Evolutionary conservation across 352 stramenopile species (phyloP).

Genomic region (Phytopythium oedochilum): DNA sequence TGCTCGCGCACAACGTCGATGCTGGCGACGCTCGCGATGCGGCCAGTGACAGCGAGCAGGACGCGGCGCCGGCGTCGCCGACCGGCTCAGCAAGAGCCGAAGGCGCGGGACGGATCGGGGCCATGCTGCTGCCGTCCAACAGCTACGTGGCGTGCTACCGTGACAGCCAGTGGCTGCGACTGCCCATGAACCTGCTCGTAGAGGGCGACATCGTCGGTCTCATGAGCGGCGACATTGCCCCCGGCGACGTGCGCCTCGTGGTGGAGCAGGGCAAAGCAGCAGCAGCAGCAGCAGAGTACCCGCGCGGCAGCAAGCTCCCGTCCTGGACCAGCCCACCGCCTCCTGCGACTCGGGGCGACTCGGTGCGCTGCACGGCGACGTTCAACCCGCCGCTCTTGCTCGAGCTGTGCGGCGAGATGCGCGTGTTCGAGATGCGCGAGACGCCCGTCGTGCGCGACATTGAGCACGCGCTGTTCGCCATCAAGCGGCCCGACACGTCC

Average conservation of each 20-base stretch:
- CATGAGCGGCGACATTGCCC: conserved; percentile 81
- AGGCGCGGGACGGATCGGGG: conserved; percentile 4
- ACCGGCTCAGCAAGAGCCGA: conserved; percentile 1
- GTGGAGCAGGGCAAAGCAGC: conserved; percentile 6
- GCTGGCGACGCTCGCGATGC: neutral
- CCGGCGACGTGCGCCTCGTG: conserved; percentile 50
- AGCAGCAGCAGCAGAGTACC: conserved; percentile 16
- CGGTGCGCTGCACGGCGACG: conserved; percentile 59
- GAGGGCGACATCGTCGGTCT: conserved; percentile 74
- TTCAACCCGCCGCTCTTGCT: conserved; percentile 72
- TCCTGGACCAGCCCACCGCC: conserved; percentile 28
- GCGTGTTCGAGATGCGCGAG: conserved; percentile 83
- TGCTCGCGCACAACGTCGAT: conserved; percentile 23
- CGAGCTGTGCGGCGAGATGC: conserved; percentile 83
- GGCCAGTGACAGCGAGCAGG: neutral
- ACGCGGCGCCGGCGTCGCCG: neutral
- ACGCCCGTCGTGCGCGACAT: conserved; percentile 79
- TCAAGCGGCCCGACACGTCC: conserved; percentile 61
- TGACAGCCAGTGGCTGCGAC: conserved; percentile 72
- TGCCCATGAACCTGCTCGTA: conserved; percentile 83
- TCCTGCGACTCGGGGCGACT: conserved; percentile 27
- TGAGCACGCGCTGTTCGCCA: conserved; percentile 71
- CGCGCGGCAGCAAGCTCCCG: conserved; percentile 59
- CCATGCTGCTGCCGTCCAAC: conserved; percentile 70
- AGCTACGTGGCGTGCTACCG: conserved; percentile 79